Evolutionary conservation across 1,284 basidiomycete genomes (phyloP), one percentile per base, ranked within the genome.

Genomic region (Paramarasmius palmivorus): DNA sequence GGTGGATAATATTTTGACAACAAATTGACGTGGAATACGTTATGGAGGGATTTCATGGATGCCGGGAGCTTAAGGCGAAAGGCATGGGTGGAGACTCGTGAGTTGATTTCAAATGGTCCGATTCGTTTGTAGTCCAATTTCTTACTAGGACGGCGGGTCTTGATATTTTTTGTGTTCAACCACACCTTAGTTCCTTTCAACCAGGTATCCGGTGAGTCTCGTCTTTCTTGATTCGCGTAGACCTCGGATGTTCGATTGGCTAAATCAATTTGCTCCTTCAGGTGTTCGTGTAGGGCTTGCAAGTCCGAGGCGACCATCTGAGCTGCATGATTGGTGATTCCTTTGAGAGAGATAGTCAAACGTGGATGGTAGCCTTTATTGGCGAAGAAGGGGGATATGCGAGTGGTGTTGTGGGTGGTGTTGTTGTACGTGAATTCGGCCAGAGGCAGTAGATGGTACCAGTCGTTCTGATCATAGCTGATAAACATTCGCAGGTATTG

Each of bases 301-400:
- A 36, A 36, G n/a, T 36, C 35, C n/a, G 9, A 9, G 9, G 35
- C 35, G 9, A 36, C 35, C 10, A 36, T 9, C 10, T 9, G 35
- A 36, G 35, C 35, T n/a, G n/a, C 9, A n/a, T 36, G 35, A 36
- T 36, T 36, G n/a, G 35, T 9, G n/a, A 9, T n/a, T 9, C n/a
- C 10, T 9, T 9, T n/a, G n/a, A n/a, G n/a, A n/a, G n/a, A n/a
- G n/a, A n/a, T n/a, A n/a, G n/a, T n/a, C n/a, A n/a, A n/a, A 9
- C 35, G n/a, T 22, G 47, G 49, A 26, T 51, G 49, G 39, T 25
- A 42, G 19, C 49, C 49, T 34, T 51, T 51, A 39, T 51, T 51
- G 8, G 49, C 49, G 26, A 41, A 51, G 39, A 51, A 51, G 17
- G 49, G 49, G 12, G 49, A 26, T 10, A 42, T 32, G 8, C 26